Base-by-base conservation (phyloP, 352 stramenopile genomes). In the Globisporangium viniferum region DNA sequence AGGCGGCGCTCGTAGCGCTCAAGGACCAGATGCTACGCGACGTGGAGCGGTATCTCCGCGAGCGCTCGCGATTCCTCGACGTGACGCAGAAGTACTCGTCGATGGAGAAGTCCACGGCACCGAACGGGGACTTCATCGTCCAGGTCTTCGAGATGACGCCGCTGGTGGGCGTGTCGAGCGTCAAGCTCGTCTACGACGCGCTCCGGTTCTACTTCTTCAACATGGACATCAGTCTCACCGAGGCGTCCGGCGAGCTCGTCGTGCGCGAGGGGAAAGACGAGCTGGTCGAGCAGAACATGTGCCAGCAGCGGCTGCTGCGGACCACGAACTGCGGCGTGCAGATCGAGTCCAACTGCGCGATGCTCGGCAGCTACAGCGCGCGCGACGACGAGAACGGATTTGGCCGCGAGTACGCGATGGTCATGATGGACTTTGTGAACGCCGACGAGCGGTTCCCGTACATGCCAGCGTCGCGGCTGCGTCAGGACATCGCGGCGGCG, bases 401-500 rank as follows among this genome's bases (percentile, higher is more conserved):
- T 0, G 62, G 59, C 5, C 35, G 62, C 53, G 62, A 62, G 33
- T 44, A 46, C 29, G 80, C 70, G 3, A 60, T 87, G 14, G 67
- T 90, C 48, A 69, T 79, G 36, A 71, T 76, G 24, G 79, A 88
- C 60, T 83, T 73, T 24, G 73, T 88, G 39, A 74, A 86, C 62
- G 56, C 67, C 6, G 82, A 90, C 61, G 73, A 75, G 44, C 68
- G 72, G 22, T 70, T 76, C 64, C 76, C 80, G 1, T 74, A 69
- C 71, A 41, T 56, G 60, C 12, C 76, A 51, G 14, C 49, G 62
- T 14, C 62, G 41, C 53, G 73, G 0, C 51, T 71, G 5, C 55
- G 66, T 6, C 59, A 77, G 51, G 73, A 80, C 58, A 73, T 70
- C 49, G 76, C 65, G 64, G 66, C 75, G n/a, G 74, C 59, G 66